Percentiles rank a stretch among this genome's conserved stretches.
Evolutionary conservation across 345 rosid species (phyloP).

Genomic region (Populus deltoides): DNA sequence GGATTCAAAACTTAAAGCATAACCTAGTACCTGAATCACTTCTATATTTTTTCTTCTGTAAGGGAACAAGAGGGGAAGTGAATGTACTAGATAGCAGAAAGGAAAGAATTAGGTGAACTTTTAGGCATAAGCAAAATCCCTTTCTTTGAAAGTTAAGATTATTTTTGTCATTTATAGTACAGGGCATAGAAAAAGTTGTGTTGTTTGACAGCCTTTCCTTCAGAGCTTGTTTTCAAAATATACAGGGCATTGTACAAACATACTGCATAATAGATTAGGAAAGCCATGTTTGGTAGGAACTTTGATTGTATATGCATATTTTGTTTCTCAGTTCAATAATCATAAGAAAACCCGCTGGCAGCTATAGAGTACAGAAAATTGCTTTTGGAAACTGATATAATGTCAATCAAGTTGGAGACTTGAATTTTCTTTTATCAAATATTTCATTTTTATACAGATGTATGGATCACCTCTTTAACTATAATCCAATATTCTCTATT

Average conservation of each 20-base stretch:
- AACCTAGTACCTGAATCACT: no score
- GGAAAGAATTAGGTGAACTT: neutral
- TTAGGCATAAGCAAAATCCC: neutral
- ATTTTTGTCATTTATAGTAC: no score
- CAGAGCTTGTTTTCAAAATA: no score
- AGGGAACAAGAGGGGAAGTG: neutral
- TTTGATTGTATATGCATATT: neutral
- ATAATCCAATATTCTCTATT: neutral
- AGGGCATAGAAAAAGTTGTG: no score
- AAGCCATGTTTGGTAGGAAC: no score
- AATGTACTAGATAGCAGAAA: neutral
- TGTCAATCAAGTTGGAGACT: neutral
- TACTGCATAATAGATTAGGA: no score
- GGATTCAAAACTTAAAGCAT: no score
- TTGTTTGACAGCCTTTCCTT: no score
- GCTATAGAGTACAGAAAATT: neutral
- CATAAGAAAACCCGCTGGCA: neutral
- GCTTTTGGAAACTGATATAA: neutral
- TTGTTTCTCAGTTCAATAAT: neutral
- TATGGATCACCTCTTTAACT: neutral
- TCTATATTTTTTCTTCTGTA: no score
- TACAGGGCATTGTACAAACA: no score
- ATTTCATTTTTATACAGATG: neutral
- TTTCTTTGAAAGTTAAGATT: no score
- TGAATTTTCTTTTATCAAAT: neutral